Evolutionary conservation across 495 filamentous ascomycete genomes (phyloP).

Genomic region (Penicillium lagena): DNA sequence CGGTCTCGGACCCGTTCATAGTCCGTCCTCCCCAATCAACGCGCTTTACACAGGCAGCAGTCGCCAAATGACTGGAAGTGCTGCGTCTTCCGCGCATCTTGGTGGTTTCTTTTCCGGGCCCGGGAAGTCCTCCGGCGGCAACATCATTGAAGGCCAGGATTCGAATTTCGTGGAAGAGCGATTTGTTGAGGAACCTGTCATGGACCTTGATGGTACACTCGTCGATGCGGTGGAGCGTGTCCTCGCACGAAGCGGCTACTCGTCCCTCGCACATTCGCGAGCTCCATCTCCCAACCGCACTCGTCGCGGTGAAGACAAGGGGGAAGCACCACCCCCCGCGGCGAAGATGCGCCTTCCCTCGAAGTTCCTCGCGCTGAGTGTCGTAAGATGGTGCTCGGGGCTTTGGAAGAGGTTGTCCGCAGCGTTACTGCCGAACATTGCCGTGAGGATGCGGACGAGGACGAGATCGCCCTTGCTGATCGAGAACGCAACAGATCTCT

Average conservation of each 20-base stretch:
- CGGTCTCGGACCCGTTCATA: slow-evolving; percentile 6
- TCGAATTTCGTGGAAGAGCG: slow-evolving; percentile 49
- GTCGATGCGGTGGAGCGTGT: slow-evolving; percentile 74
- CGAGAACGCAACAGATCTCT: slow-evolving; percentile 30
- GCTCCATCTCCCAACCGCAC: slow-evolving; percentile 38
- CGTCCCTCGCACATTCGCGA: slow-evolving; percentile 37
- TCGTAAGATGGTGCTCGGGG: slow-evolving; percentile 54
- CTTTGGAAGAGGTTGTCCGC: slow-evolving; percentile 59
- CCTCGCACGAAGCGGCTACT: slow-evolving; percentile 51
- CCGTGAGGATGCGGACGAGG: slow-evolving; percentile 32
- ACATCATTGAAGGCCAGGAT: slow-evolving; percentile 13
- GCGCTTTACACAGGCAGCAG: slow-evolving; percentile 13
- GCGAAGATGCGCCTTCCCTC: slow-evolving; percentile 25
- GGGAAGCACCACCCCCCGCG: slow-evolving; percentile 9
- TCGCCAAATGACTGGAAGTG: slow-evolving; percentile 15
- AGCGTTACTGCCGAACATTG: slow-evolving; percentile 51
- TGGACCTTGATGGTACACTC: slow-evolving; percentile 66
- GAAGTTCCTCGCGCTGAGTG: slow-evolving; percentile 55
- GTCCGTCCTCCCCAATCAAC: slow-evolving; percentile 15
- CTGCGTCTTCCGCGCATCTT: slow-evolving; percentile 27
- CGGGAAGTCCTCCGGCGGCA: slow-evolving; percentile 14
- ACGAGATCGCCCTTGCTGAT: slow-evolving; percentile 26
- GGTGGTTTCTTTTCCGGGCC: slow-evolving; percentile 25
- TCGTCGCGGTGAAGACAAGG: slow-evolving; percentile 25
- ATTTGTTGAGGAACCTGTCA: slow-evolving; percentile 67